Base-by-base conservation (phyloP, 225 moss, liverwort and hornwort genomes). In the Bryoerythrophyllum caledonicum region DNA sequence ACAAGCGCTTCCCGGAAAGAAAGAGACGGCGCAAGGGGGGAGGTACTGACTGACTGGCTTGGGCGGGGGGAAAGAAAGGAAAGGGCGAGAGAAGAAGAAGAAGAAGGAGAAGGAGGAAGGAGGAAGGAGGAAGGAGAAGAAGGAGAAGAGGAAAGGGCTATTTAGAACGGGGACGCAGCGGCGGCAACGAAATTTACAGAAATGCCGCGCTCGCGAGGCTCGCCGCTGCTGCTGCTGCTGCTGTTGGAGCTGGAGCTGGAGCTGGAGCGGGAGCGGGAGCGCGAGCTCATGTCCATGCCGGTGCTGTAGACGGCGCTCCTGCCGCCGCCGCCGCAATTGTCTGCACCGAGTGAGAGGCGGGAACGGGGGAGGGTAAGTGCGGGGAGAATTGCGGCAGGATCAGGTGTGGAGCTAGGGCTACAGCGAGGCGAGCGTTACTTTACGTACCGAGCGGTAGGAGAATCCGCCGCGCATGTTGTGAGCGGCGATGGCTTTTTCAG, bases 151-250 rank as follows among this genome's bases (percentile, higher is more conserved):
- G 13, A 11, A 10, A 11, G 71, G 27, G 58, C 65, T 81, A 77
- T 78, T 74, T 70, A 84, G 81, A 74, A 77, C 43, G 74, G 59
- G 27, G 74, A 74, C 60, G 28, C 72, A 57, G 83, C 83, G 80
- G 79, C 84, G 70, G 84, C 77, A 74, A 77, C 66, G 84, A 81
- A 81, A 84, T 76, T 84, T 81, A 49, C 84, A 71, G 81, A 81
- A 84, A 81, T 84, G 84, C 84, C 80, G 83, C 80, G 48, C 48
- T 49, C 19, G 41, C 76, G 76, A 68, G 83, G 30, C 68, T 72
- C 21, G 72, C 51, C 21, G 54, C 21, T 49, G 72, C 0, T 65
- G 35, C 65, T 55, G 77, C 65, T 53, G 77, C 59, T 48, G 72
- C 62, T 80, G 53, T 65, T 40, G 41, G 12, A 12, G 43, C 66